phyloP scores from a whole-genome alignment of 176 grass and related monocot species.

The Ensete ventricosum region DNA sequence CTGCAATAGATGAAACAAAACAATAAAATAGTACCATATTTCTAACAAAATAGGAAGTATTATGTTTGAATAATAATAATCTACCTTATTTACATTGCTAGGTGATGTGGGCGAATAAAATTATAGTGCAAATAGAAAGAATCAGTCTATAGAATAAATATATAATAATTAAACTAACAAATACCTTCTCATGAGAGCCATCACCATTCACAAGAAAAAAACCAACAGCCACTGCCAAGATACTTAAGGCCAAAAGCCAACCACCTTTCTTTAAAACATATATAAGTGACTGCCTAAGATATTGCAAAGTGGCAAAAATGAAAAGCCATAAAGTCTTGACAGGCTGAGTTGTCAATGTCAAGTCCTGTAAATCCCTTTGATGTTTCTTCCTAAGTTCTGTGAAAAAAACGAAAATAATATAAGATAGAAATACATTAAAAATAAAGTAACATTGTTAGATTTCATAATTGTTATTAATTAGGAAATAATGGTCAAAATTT shows the following conservation, averaged over 20 bases:
- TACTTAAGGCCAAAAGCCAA: conserved; percentile 36
- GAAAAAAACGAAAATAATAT: conserved; percentile 10
- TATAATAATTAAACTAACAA: conserved; percentile 11
- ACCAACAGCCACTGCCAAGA: conserved; percentile 31
- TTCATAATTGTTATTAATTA: neutral
- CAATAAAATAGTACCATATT: neutral
- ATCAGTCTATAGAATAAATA: neutral
- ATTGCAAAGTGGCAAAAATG: conserved; percentile 46
- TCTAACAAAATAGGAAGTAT: neutral
- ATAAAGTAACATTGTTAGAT: neutral
- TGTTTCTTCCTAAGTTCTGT: conserved; percentile 62
- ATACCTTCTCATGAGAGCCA: conserved; percentile 72
- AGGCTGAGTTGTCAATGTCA: conserved; percentile 59
- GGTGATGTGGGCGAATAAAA: neutral
- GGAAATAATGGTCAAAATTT: neutral
- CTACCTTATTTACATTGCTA: too few species aligned
- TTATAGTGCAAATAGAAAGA: neutral
- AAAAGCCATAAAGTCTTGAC: conserved; percentile 59
- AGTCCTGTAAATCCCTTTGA: conserved; percentile 41
- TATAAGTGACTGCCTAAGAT: conserved; percentile 38
- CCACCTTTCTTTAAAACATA: conserved; percentile 48
- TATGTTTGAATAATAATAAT: neutral
- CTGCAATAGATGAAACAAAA: neutral
- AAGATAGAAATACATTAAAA: neutral
- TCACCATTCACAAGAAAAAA: conserved; percentile 40